A percentile compares a stretch with the other conserved stretches of the same genome.
Evolutionary conservation across 2,329 filamentous ascomycete species (phyloP).

Genomic region (Monosporascus sp.): DNA sequence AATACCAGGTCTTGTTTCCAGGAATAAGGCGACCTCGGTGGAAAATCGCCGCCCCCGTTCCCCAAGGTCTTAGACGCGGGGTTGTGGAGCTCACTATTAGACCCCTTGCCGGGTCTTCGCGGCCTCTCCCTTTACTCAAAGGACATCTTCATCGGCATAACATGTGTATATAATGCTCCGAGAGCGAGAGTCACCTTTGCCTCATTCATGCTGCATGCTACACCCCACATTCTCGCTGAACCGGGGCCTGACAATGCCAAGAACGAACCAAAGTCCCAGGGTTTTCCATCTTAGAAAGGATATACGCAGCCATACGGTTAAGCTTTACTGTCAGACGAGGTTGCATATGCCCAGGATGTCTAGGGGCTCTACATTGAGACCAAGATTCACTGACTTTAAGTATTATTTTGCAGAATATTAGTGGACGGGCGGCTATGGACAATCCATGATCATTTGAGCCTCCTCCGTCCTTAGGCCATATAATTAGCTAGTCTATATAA

Average conservation of each 20-base stretch:
- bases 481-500: no score
- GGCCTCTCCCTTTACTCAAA: not conserved
- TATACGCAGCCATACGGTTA: no score
- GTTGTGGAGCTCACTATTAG: not conserved
- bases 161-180: not conserved
- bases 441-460: no score
- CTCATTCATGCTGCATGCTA: not conserved
- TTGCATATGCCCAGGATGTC: no score
- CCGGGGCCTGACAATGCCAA: not conserved
- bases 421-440: no score
- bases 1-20: not conserved
- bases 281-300: no score
- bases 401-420: no score
- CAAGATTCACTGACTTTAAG: no score
- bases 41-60: not conserved
- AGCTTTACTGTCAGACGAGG: no score
- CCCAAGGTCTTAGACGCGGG: not conserved
- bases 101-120: not conserved
- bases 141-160: not conserved
- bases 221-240: not conserved
- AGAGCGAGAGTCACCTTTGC: not conserved
- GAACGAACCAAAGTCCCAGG: no score
- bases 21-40: not conserved
- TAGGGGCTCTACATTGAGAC: no score
- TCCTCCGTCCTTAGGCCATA: no score